phyloP scores from a whole-genome alignment of 1,284 basidiomycete genomes.

The Leccinum ponderosum region DNA sequence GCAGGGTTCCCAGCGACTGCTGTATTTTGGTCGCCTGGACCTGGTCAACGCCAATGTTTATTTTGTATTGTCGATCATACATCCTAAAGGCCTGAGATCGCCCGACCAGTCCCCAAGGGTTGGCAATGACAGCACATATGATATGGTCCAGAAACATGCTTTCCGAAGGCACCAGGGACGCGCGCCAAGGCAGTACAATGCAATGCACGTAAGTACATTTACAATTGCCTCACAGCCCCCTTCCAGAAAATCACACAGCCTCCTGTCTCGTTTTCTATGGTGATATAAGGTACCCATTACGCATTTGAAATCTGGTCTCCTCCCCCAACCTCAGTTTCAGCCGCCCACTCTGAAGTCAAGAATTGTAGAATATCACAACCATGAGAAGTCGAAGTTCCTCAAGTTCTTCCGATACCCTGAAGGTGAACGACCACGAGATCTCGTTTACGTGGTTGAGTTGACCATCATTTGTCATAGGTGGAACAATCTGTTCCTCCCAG shows the following conservation, averaged over 20 bases:
- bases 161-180: not conserved
- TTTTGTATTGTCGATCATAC: not conserved
- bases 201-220: not conserved
- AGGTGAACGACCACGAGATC: not conserved
- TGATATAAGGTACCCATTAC: not conserved
- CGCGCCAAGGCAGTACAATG: not conserved
- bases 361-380: not conserved
- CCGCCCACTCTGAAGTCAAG: not conserved
- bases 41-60: not conserved
- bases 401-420: not conserved
- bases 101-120: not conserved
- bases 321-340: not conserved
- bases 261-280: not conserved
- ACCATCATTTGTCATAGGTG: not conserved
- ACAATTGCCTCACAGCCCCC: not conserved
- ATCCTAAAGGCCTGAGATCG: not conserved
- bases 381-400: not conserved
- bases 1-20: not conserved
- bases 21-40: not conserved
- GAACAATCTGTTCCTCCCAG: not conserved
- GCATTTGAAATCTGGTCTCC: not conserved
- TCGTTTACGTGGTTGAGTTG: not conserved
- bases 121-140: not conserved
- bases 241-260: not conserved
- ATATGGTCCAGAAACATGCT: not conserved